phyloP scores from a whole-genome alignment of 139 green algal species.

The Edaphochlamys debaryana region DNA sequence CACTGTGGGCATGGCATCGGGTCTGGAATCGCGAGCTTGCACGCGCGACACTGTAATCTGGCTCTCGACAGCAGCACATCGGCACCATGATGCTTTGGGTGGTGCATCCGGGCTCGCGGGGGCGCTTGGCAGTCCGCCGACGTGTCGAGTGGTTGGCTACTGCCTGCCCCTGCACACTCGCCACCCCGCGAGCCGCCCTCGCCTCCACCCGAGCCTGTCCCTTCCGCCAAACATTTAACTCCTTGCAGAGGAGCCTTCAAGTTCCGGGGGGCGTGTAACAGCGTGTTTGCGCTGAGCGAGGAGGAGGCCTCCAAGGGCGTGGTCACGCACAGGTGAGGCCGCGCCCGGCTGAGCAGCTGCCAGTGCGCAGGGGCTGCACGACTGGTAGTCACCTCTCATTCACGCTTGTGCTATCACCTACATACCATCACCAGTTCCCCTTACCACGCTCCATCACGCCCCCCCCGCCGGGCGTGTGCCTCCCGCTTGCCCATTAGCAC shows the following conservation, averaged over 20 bases:
- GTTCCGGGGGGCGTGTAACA: constrained; percentile 77
- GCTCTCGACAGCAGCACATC: neutral
- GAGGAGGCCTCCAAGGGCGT: constrained; percentile 67
- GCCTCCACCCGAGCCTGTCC: neutral
- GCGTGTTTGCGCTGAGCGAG: constrained; percentile 64
- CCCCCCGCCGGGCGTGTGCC: too few relatives aligned
- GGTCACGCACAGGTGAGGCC: constrained; percentile 69
- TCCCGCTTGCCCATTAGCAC: too few relatives aligned
- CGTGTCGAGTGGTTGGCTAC: too few relatives aligned
- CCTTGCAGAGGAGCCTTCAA: constrained; percentile 72
- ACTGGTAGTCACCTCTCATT: too few relatives aligned
- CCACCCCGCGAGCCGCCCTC: neutral
- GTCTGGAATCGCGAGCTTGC: neutral
- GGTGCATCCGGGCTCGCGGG: too few relatives aligned
- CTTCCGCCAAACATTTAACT: too few relatives aligned
- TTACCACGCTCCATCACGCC: too few relatives aligned
- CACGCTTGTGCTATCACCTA: neutral
- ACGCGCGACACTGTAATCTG: neutral
- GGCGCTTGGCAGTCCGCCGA: too few relatives aligned
- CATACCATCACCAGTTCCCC: neutral
- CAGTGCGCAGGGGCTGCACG: neutral
- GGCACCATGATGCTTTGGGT: too few relatives aligned
- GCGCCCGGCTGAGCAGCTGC: neutral
- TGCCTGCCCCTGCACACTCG: neutral
- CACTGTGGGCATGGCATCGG: constrained; percentile 18